Evolutionary conservation across 805 yeast genomes (phyloP).

Genomic region (Yamadazyma sp.): DNA sequence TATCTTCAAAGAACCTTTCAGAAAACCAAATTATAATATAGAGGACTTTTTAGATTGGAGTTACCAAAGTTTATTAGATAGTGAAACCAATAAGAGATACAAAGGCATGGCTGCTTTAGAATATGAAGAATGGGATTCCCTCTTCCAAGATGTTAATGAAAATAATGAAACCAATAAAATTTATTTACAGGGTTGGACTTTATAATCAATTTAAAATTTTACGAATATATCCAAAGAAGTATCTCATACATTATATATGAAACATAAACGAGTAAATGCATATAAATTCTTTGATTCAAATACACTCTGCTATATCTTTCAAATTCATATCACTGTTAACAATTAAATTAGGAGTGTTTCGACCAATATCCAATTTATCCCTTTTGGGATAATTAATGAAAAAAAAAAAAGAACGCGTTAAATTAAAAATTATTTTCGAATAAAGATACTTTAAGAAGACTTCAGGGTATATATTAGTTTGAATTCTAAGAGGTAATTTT

Average conservation of each 20-base stretch:
- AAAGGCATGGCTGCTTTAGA: conserved; percentile 78
- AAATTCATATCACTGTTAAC: background rate
- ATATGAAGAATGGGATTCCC: conserved; percentile 50
- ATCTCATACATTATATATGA: no score
- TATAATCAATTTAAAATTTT: conserved; percentile 10
- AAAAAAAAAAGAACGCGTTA: no score
- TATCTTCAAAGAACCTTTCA: conserved; percentile 85
- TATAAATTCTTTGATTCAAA: background rate
- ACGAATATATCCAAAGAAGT: background rate
- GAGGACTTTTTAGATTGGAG: conserved; percentile 96
- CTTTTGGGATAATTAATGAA: conserved; percentile 22
- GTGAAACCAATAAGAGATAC: conserved; percentile 61
- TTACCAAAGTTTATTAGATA: conserved; percentile 60
- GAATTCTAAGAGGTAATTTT: no score
- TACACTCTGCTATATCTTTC: background rate
- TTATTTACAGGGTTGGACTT: conserved; percentile 29
- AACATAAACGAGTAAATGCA: background rate
- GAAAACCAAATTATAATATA: conserved; percentile 79
- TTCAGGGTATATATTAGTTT: no score
- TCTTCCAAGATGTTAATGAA: conserved; percentile 22
- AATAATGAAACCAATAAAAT: conserved; percentile 12
- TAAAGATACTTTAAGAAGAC: no score
- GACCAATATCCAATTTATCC: conserved; percentile 17
- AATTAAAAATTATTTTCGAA: no score
- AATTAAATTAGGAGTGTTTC: background rate